Base-by-base conservation (phyloP, 495 filamentous ascomycete genomes). In the Geoglossum glabrum region DNA sequence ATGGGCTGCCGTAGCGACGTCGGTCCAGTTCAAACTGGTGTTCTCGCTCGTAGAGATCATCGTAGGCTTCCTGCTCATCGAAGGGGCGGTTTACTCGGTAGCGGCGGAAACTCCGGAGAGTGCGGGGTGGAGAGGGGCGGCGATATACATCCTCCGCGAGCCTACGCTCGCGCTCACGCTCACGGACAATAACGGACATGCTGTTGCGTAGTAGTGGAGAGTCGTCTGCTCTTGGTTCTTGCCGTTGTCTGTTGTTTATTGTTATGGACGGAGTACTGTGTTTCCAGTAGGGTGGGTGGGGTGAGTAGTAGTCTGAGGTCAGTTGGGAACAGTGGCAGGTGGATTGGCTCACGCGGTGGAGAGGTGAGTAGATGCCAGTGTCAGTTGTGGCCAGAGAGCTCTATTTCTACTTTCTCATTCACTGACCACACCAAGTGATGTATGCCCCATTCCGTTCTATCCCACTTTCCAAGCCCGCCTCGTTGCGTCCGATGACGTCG, bases 11-110 rank as follows among this genome's bases (percentile, higher is more conserved):
- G 19, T 59, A 52, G 23, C 62, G 60, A 31, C 63, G 45, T 40
- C 70, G 64, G 34, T 70, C 68, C 28, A 11, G 6, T 38, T 38
- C 47, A 28, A 45, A 33, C 15, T 21, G 54, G 11, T 26, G 46
- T 19, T 59, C 57, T 57, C 47, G 57, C 54, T 59, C 57, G 51
- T 34, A 34, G 9, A 59, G 26, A n/a, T 57, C 21, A 17, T 60
- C 75, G 54, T 77, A 75, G 60, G 74, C 66, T 56, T 76, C 71
- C 25, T 74, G 71, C 21, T 62, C 64, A 57, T 70, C 65, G 51
- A 68, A 60, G 50, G 73, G 72, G 10, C 66, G 67, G 17, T 69
- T 64, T 49, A 77, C 76, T 54, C 78, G 77, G 67, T 80, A 80
- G 38, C 74, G 72, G 64, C 74, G 74, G 34, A 79, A 72, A 4